These are phyloP conservation scores for Multifurca ochricompacta DNA, from an alignment of 768 basidiomycete species.

Conservation along the genomic window DNA sequence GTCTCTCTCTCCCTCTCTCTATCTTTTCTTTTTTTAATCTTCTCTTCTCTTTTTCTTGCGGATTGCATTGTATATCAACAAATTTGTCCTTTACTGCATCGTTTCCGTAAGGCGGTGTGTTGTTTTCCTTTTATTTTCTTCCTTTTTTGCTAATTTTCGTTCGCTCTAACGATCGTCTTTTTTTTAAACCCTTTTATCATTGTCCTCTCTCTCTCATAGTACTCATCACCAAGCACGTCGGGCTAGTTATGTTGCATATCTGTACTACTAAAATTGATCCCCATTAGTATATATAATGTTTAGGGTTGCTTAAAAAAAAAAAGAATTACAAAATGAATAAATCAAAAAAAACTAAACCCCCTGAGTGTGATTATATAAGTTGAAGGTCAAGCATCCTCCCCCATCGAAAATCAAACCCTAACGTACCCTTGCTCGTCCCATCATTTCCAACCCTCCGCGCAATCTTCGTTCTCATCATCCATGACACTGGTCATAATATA, in stretches of 20 bases:
- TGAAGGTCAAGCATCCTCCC: no score
- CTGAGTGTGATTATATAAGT: no score
- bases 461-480: no score
- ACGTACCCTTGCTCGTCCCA: no score
- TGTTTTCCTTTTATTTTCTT: not conserved
- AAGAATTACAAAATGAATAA: no score
- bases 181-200: not conserved
- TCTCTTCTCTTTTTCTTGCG: not conserved
- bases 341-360: no score
- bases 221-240: slow-evolving; percentile 20
- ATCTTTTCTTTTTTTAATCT: not conserved
- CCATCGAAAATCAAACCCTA: no score
- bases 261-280: slow-evolving; percentile 21
- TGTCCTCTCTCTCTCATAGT: slow-evolving; percentile 7
- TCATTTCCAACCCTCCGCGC: no score
- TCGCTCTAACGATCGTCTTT: not conserved
- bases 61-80: slow-evolving; percentile 18
- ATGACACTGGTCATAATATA: no score
- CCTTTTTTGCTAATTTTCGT: not conserved
- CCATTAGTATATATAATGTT: slow-evolving; percentile 21
- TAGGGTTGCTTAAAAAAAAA: slow-evolving; percentile 11
- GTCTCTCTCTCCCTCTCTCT: no score
- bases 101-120: slow-evolving; percentile 5
- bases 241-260: slow-evolving; percentile 21
- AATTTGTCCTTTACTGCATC: slow-evolving; percentile 14